Evolutionary conservation across 805 yeast genomes (phyloP).

Genomic region (Sugiyamaella qingdaonensis): DNA sequence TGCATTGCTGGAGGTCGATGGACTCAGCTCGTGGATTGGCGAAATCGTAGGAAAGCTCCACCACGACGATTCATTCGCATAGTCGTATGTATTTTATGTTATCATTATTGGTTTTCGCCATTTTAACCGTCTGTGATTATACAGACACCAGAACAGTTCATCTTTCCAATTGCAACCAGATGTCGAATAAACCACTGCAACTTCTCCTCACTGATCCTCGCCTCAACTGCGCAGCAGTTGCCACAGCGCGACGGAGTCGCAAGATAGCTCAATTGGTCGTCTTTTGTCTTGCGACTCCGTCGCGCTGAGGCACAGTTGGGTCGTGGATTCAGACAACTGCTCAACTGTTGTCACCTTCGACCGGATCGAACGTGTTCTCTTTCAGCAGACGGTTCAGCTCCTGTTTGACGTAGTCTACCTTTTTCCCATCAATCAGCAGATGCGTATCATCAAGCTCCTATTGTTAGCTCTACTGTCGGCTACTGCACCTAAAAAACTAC

Average conservation of each 20-base stretch:
- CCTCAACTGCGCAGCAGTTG: too few relatives aligned
- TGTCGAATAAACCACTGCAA: too few relatives aligned
- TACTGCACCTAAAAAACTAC: slow-evolving; percentile 16
- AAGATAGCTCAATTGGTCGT: not conserved
- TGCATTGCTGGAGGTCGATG: slow-evolving; percentile 61
- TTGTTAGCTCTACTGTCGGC: slow-evolving; percentile 26
- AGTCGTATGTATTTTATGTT: not conserved
- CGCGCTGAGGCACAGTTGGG: too few relatives aligned
- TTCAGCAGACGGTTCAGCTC: slow-evolving; percentile 75
- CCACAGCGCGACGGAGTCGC: too few relatives aligned
- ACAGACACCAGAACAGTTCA: not conserved
- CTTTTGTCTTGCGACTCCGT: too few relatives aligned
- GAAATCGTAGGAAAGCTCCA: slow-evolving; percentile 32
- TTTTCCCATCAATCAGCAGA: slow-evolving; percentile 70
- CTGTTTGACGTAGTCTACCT: slow-evolving; percentile 67
- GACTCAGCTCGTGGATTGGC: slow-evolving; percentile 47
- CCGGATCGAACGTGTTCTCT: slow-evolving; percentile 83
- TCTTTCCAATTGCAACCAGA: too few relatives aligned
- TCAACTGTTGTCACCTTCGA: slow-evolving; percentile 44
- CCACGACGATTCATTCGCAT: slow-evolving; percentile 24
- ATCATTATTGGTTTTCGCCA: not conserved
- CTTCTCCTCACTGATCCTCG: too few relatives aligned
- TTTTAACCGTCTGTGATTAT: not conserved
- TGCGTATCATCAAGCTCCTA: slow-evolving; percentile 90
- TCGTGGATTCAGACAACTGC: too few relatives aligned